These are phyloP conservation scores for Rosa lucieae DNA, from an alignment of 306 rosid species.

Conservation along the genomic window DNA sequence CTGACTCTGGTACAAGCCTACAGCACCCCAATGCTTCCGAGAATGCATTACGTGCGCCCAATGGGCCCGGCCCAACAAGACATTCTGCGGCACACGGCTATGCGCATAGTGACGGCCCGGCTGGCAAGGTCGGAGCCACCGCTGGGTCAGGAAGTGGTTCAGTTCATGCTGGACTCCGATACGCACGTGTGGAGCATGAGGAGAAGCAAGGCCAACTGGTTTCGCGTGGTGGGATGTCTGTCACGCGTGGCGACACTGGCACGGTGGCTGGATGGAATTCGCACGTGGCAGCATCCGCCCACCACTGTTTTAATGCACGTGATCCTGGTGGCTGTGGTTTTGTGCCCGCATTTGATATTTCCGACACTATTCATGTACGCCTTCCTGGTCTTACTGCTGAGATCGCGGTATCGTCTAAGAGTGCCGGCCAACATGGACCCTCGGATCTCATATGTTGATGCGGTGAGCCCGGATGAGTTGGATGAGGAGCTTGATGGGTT, in stretches of 20 bases:
- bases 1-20: slow-evolving; percentile 73
- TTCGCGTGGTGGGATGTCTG: slow-evolving; percentile 51
- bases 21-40: slow-evolving; percentile 62
- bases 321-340: slow-evolving; percentile 48
- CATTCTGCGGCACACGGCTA: slow-evolving; percentile 64
- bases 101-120: slow-evolving; percentile 74
- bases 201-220: slow-evolving; percentile 88
- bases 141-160: slow-evolving; percentile 81
- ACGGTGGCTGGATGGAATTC: slow-evolving; percentile 60
- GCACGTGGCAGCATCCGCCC: slow-evolving; percentile 77
- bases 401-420: slow-evolving; percentile 46
- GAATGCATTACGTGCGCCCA: slow-evolving; percentile 81
- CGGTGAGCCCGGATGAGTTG: slow-evolving; percentile 63
- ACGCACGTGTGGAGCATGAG: slow-evolving; percentile 87
- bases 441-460: slow-evolving; percentile 66
- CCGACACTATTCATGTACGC: slow-evolving; percentile 77
- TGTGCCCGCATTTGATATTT: slow-evolving; percentile 58
- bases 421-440: slow-evolving; percentile 58
- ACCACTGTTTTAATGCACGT: slow-evolving; percentile 60
- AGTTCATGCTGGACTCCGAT: slow-evolving; percentile 68
- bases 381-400: slow-evolving; percentile 50
- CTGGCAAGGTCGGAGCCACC: slow-evolving; percentile 77
- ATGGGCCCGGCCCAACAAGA: slow-evolving; percentile 83
- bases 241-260: slow-evolving; percentile 56
- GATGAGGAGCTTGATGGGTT: slow-evolving; percentile 90